Evolutionary conservation across 2,329 filamentous ascomycete species (phyloP).

Genomic region (Aureobasidium sp.): DNA sequence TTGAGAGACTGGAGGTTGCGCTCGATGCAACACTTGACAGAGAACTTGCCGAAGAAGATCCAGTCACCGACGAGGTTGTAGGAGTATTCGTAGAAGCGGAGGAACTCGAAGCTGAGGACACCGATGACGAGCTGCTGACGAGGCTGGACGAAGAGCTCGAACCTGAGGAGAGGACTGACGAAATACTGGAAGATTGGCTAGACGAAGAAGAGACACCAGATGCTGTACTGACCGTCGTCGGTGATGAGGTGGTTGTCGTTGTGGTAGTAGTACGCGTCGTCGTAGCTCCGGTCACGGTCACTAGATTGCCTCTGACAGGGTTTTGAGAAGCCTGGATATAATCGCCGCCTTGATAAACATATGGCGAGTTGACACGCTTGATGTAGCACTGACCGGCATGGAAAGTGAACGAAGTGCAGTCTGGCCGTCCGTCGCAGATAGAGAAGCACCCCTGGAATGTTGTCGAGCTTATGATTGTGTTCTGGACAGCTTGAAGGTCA

Average conservation of each 20-base stretch:
- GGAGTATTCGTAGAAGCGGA: too few relatives aligned
- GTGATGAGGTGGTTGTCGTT: not conserved
- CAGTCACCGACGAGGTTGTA: not conserved
- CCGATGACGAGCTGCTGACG: too few relatives aligned
- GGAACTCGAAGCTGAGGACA: too few relatives aligned
- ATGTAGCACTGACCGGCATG: not conserved
- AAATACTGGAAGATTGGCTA: not conserved
- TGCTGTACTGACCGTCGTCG: not conserved
- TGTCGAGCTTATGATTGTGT: not conserved
- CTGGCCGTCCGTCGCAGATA: not conserved
- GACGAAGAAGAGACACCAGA: not conserved
- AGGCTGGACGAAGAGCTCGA: not conserved
- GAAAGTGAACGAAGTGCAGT: slow-evolving; percentile 6
- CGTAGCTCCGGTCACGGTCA: not conserved
- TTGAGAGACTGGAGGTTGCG: not conserved
- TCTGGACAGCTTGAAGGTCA: not conserved
- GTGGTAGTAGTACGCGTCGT: not conserved
- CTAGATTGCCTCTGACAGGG: slow-evolving; percentile 7
- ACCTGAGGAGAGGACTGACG: not conserved
- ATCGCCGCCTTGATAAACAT: not conserved
- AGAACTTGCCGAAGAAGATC: not conserved
- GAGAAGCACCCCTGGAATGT: not conserved
- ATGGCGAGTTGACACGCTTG: not conserved
- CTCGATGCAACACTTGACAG: not conserved
- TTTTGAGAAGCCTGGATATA: slow-evolving; percentile 9